Evolutionary conservation across 2,329 filamentous ascomycete genomes (phyloP).

Genomic region (Pseudogymnoascus sp.): DNA sequence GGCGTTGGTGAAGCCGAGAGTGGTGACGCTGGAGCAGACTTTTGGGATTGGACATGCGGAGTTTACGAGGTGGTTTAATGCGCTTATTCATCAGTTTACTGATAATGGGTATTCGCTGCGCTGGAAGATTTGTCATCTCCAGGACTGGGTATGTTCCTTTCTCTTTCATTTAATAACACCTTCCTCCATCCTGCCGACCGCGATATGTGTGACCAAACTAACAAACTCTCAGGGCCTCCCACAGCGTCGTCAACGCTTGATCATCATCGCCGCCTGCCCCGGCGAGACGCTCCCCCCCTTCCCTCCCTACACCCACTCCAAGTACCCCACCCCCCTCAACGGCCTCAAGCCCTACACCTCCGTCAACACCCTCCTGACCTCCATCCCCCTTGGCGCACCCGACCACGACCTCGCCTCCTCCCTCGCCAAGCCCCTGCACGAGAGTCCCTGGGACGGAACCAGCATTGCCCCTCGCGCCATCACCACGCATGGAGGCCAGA

Average conservation of each 20-base stretch:
- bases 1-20: constrained; percentile 49
- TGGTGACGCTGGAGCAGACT: constrained; percentile 75
- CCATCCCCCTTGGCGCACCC: constrained; percentile 22
- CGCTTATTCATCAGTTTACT: constrained; percentile 57
- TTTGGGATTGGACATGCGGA: constrained; percentile 52
- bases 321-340: constrained; percentile 24
- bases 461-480: constrained; percentile 48
- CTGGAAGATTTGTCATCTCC: constrained; percentile 53
- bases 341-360: constrained; percentile 37
- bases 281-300: constrained; percentile 63
- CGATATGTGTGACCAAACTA: neutral
- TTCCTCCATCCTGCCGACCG: too few species aligned
- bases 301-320: constrained; percentile 52
- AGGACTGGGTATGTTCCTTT: constrained; percentile 39
- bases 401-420: constrained; percentile 34
- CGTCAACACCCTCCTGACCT: constrained; percentile 29
- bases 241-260: constrained; percentile 33
- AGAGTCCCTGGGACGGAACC: constrained; percentile 38
- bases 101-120: constrained; percentile 58
- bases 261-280: constrained; percentile 54
- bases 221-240: constrained; percentile 19
- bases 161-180: too few species aligned
- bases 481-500: constrained; percentile 54
- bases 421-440: constrained; percentile 22
- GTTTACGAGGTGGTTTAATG: constrained; percentile 48